phyloP scores from a whole-genome alignment of 495 filamentous ascomycete species.

The Aspergillus steynii region DNA sequence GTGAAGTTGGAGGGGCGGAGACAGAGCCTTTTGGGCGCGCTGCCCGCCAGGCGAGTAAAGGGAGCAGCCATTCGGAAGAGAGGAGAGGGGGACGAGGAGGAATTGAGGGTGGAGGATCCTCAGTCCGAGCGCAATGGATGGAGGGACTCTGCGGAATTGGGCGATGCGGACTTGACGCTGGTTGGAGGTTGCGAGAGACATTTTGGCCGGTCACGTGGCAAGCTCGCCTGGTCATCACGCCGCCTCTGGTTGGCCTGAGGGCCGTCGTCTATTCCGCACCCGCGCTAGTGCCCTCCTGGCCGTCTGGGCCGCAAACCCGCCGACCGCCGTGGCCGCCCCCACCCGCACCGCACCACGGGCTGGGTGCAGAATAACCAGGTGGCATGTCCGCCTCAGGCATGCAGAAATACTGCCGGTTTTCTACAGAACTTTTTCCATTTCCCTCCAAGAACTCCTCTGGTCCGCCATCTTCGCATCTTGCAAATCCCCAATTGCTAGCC shows the following conservation, averaged over 20 bases:
- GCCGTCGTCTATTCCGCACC: slow-evolving; percentile 22
- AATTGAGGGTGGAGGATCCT: slow-evolving; percentile 35
- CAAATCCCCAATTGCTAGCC: slow-evolving; percentile 12
- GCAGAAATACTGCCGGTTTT: slow-evolving; percentile 42
- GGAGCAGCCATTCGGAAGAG: slow-evolving; percentile 62
- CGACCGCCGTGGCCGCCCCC: not conserved
- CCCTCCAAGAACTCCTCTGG: slow-evolving; percentile 9
- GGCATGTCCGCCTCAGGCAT: slow-evolving; percentile 30
- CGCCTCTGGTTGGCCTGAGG: slow-evolving; percentile 38
- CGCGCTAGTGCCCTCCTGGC: not conserved
- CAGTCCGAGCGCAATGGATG: slow-evolving; percentile 47
- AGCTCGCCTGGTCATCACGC: slow-evolving; percentile 41
- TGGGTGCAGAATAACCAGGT: slow-evolving; percentile 20
- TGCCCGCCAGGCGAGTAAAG: slow-evolving; percentile 63
- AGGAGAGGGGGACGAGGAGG: slow-evolving; percentile 25
- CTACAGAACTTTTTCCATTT: slow-evolving; percentile 38
- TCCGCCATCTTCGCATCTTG: slow-evolving; percentile 16
- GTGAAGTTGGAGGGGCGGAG: slow-evolving; percentile 49
- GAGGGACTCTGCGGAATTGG: slow-evolving; percentile 38
- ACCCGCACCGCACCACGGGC: not conserved
- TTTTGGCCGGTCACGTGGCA: slow-evolving; percentile 45
- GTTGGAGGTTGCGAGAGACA: slow-evolving; percentile 41
- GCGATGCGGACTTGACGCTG: slow-evolving; percentile 29
- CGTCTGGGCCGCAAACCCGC: not conserved
- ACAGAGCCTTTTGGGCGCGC: slow-evolving; percentile 65